Evolutionary conservation across 768 basidiomycete genomes (phyloP).

Genomic region (Termitomyces sp.): DNA sequence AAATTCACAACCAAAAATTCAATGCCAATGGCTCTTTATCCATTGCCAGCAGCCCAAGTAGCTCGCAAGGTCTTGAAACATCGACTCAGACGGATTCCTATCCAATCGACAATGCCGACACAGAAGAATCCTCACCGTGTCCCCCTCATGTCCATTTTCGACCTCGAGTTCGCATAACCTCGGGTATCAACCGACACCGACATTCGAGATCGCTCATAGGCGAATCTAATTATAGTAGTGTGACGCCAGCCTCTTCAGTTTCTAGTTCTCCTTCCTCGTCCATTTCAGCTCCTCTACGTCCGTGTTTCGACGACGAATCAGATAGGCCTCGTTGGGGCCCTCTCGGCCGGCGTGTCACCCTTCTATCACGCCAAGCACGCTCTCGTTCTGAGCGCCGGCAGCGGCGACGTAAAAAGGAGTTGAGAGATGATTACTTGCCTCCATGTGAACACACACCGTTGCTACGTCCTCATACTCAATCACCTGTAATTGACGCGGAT

Average conservation of each 20-base stretch:
- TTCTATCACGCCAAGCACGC: slow-evolving; percentile 27
- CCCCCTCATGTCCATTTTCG: slow-evolving; percentile 54
- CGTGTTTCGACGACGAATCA: slow-evolving; percentile 41
- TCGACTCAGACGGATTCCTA: slow-evolving; percentile 10
- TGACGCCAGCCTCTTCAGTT: slow-evolving; percentile 31
- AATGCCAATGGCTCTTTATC: slow-evolving; percentile 1
- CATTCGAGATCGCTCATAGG: slow-evolving; percentile 14
- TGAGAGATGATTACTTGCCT: not conserved
- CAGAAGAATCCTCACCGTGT: slow-evolving; percentile 12
- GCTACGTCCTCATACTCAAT: slow-evolving; percentile 14
- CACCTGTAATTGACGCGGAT: slow-evolving; percentile 4
- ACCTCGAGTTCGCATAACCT: slow-evolving; percentile 74
- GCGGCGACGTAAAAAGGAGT: slow-evolving; percentile 9
- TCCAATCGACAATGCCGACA: slow-evolving; percentile 2
- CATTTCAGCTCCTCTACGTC: slow-evolving; percentile 74
- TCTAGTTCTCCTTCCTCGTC: slow-evolving; percentile 74
- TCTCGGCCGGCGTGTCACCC: slow-evolving; percentile 49
- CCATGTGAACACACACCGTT: slow-evolving; percentile 36
- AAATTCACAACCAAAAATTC: not conserved
- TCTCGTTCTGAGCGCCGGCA: slow-evolving; percentile 12
- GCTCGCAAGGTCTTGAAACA: slow-evolving; percentile 17
- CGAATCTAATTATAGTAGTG: slow-evolving; percentile 1
- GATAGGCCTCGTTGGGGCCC: slow-evolving; percentile 54
- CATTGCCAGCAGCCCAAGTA: slow-evolving; percentile 12
- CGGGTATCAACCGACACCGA: slow-evolving; percentile 52